phyloP scores from a whole-genome alignment of 2,329 filamentous ascomycete genomes.

The Claviceps sp. region DNA sequence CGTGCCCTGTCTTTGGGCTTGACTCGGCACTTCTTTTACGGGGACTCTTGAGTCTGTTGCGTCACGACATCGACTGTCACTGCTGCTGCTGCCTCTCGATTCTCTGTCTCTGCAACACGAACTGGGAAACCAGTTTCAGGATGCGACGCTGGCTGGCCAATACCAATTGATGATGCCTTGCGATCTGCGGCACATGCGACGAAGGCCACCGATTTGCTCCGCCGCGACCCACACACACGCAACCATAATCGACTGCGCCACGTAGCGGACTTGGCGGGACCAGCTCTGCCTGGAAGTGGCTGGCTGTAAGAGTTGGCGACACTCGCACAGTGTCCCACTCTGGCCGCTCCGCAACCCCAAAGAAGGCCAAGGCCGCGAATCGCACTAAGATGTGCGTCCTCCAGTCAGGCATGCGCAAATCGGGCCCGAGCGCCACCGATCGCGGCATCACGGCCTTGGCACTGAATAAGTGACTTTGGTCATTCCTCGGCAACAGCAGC shows the following conservation, averaged over 20 bases:
- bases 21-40: not conserved
- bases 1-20: not conserved
- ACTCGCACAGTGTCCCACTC: not conserved
- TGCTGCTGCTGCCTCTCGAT: not conserved
- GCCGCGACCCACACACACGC: not conserved
- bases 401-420: not conserved
- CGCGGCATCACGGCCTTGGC: not conserved
- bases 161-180: not conserved
- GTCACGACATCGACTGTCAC: not conserved
- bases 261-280: not conserved
- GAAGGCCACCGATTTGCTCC: constrained; percentile 8
- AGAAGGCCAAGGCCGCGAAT: not conserved
- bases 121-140: not conserved
- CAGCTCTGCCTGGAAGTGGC: not conserved
- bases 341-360: not conserved
- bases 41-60: not conserved
- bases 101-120: not conserved
- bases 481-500: not conserved
- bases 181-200: not conserved
- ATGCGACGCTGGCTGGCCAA: not conserved
- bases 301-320: not conserved
- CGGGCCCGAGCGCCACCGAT: not conserved
- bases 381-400: not conserved
- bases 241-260: not conserved
- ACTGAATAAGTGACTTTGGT: not conserved